Base-by-base conservation (phyloP, 495 filamentous ascomycete genomes). In the Aspergillus cavernicola region DNA sequence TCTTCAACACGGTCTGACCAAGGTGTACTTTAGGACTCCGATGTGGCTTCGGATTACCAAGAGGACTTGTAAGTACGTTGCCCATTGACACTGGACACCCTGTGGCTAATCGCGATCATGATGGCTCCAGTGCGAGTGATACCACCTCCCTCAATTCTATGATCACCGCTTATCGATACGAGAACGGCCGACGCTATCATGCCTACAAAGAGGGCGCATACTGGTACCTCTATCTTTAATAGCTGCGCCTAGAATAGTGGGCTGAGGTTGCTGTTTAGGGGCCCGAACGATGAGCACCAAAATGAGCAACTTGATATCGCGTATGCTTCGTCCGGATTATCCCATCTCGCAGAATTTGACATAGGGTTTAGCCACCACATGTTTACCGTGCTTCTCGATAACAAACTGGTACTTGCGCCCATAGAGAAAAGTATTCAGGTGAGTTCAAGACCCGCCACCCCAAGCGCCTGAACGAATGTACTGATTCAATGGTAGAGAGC, bases 381-480 rank as follows among this genome's bases (percentile, higher is more conserved):
- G 53, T 73, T 68, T 32, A 59, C 60, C 26, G 47, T 70, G 15
- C 67, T 70, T 15, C 61, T 71, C 24, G 65, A 70, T 41, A 62
- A 68, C 35, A 57, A 58, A 31, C 44, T 56, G 26, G 23, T 55
- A 13, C 52, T 64, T 15, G 60, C 51, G 7, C 57, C 58, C 2
- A 49, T 59, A 56, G 54, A 33, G 68, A 76, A 36, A 66, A 68
- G 52, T 56, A 81, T 32, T 57, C 80, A 26, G 82, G 83, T 48
- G 48, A 15, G 53, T 70, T 8, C 3, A 16, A 43, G 12, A n/a
- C n/a, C n/a, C n/a, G n/a, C n/a, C n/a, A n/a, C n/a, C n/a, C 11
- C 13, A n/a, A 22, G 12, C 35, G 8, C 11, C 24, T 32, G 24
- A 3, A 4, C n/a, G 6, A 22, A 3, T 37, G 9, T 6, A 31